Percentiles rank a stretch among this genome's conserved stretches.
phyloP scores from a whole-genome alignment of 1,284 basidiomycete genomes.

The Polyporus tsugae region DNA sequence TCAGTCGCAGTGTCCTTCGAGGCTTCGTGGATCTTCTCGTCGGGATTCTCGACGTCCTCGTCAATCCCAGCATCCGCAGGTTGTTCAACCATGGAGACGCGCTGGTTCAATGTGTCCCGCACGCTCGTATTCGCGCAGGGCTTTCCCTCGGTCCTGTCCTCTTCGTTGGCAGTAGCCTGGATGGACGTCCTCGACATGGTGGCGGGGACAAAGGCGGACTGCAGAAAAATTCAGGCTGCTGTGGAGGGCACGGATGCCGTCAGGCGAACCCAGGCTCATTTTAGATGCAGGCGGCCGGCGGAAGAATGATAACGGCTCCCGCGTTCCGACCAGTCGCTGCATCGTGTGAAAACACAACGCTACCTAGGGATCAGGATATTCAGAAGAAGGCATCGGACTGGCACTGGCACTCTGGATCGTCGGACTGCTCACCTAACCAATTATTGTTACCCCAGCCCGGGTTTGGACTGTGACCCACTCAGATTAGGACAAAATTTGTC shows the following conservation, averaged over 20 bases:
- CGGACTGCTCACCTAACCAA: too few relatives aligned
- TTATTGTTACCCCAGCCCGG: too few relatives aligned
- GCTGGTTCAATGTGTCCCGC: slow-evolving; percentile 39
- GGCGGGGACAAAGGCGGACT: slow-evolving; percentile 10
- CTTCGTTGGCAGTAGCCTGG: slow-evolving; percentile 29
- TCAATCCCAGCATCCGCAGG: not conserved
- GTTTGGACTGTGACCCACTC: too few relatives aligned
- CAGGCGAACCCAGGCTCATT: not conserved
- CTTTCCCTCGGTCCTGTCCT: slow-evolving; percentile 25
- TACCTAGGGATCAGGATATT: not conserved
- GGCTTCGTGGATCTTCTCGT: slow-evolving; percentile 20
- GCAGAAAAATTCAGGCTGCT: not conserved
- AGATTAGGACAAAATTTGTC: too few relatives aligned
- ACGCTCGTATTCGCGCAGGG: slow-evolving; percentile 35
- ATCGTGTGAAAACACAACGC: not conserved
- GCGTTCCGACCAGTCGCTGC: not conserved
- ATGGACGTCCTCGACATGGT: slow-evolving; percentile 16
- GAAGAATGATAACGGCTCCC: not conserved
- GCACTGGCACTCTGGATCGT: not conserved
- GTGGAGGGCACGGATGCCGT: not conserved
- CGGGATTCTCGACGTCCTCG: slow-evolving; percentile 27
- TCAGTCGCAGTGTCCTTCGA: slow-evolving; percentile 19
- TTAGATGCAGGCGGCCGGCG: not conserved
- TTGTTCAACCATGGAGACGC: slow-evolving; percentile 32
- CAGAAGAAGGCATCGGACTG: not conserved